Percentiles rank a stretch among this genome's conserved stretches.
Evolutionary conservation across 2,329 filamentous ascomycete species (phyloP).

Genomic region (Amphichorda felina): DNA sequence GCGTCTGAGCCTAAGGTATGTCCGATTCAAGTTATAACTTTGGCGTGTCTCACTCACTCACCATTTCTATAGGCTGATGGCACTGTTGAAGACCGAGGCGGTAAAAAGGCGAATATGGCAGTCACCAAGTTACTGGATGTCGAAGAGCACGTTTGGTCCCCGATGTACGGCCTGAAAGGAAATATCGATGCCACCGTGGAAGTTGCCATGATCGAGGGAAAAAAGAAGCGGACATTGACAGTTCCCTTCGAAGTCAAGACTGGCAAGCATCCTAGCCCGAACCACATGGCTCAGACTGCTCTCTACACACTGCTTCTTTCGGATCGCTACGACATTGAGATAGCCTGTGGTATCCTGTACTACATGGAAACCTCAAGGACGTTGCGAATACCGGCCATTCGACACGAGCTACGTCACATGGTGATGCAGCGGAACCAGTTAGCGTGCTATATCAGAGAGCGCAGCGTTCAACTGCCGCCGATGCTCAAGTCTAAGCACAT

Average conservation of each 20-base stretch:
- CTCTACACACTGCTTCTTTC: slow-evolving; percentile 87
- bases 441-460: slow-evolving; percentile 72
- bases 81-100: slow-evolving; percentile 67
- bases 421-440: slow-evolving; percentile 90
- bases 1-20: slow-evolving; percentile 55
- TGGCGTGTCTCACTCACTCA: slow-evolving; percentile 12
- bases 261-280: slow-evolving; percentile 68
- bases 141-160: slow-evolving; percentile 97
- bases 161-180: slow-evolving; percentile 92
- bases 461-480: slow-evolving; percentile 65
- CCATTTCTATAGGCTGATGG: slow-evolving; percentile 45
- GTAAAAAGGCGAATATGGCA: slow-evolving; percentile 65
- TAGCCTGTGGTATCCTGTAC: slow-evolving; percentile 83
- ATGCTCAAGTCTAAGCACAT: slow-evolving; percentile 76
- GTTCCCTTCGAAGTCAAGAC: slow-evolving; percentile 96
- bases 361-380: slow-evolving; percentile 89
- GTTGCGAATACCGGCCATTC: slow-evolving; percentile 71
- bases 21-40: no score
- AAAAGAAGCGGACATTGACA: slow-evolving; percentile 57
- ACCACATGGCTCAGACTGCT: slow-evolving; percentile 86
- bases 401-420: slow-evolving; percentile 88
- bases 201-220: slow-evolving; percentile 63
- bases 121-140: slow-evolving; percentile 92
- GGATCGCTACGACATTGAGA: slow-evolving; percentile 88
- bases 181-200: slow-evolving; percentile 97